phyloP scores from a whole-genome alignment of 1,284 basidiomycete species.

The Microbotryomycetes sp. region DNA sequence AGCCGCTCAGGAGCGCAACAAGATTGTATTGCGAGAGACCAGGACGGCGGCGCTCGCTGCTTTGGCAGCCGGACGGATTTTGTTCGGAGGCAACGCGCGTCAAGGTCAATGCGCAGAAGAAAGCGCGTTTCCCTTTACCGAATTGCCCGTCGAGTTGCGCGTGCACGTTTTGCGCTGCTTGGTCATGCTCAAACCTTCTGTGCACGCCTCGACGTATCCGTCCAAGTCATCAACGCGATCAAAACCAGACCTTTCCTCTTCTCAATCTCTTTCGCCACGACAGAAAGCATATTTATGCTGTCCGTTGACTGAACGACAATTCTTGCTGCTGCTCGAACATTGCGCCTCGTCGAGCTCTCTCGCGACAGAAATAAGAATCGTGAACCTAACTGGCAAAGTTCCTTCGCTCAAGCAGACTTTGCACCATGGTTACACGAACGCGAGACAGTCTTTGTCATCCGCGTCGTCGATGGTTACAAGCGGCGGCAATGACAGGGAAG shows the following conservation, averaged over 20 bases:
- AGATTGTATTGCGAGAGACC: constrained; percentile 17
- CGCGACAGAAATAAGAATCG: constrained; percentile 4
- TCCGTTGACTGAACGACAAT: constrained; percentile 21
- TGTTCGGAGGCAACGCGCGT: constrained; percentile 13
- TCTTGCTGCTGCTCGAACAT: constrained; percentile 18
- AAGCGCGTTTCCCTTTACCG: constrained; percentile 16
- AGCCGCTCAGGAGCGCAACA: constrained; percentile 18
- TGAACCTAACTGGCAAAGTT: background rate
- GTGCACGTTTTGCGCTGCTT: constrained; percentile 25
- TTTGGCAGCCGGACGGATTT: constrained; percentile 8
- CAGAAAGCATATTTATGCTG: background rate
- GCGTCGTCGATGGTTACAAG: too few species aligned
- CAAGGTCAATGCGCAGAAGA: background rate
- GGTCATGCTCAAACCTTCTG: constrained; percentile 9
- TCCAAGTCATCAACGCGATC: background rate
- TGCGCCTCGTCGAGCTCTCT: constrained; percentile 10
- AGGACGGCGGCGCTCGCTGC: constrained; percentile 9
- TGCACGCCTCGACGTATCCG: constrained; percentile 4
- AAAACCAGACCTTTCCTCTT: background rate
- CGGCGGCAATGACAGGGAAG: background rate
- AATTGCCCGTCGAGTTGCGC: constrained; percentile 26
- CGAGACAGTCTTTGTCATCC: too few species aligned
- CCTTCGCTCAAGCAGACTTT: constrained; percentile 10
- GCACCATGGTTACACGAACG: background rate
- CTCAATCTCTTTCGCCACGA: background rate